A percentile compares a stretch with the other conserved stretches of the same genome.
phyloP scores from a whole-genome alignment of 2,329 filamentous ascomycete genomes.

The Aspergillus jensenii region DNA sequence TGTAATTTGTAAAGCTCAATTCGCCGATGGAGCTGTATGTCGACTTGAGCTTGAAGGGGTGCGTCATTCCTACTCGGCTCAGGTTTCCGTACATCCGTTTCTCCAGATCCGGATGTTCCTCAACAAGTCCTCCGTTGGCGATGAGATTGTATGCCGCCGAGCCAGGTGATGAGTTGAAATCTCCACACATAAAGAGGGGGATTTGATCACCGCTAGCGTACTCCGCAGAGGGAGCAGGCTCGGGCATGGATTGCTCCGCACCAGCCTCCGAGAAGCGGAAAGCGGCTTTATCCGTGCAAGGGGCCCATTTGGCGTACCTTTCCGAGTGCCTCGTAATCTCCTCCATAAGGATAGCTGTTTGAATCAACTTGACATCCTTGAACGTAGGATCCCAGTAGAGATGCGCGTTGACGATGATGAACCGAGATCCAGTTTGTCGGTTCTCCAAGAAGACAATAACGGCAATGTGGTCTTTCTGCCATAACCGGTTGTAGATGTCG shows the following conservation, averaged over 20 bases:
- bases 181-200: constrained; percentile 85
- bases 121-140: constrained; percentile 72
- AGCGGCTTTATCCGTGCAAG: constrained; percentile 74
- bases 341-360: constrained; percentile 94
- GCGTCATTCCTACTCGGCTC: constrained; percentile 85
- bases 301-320: constrained; percentile 74
- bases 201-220: constrained; percentile 86
- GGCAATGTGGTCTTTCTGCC: constrained; percentile 97
- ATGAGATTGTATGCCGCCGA: constrained; percentile 92
- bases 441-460: constrained; percentile 93
- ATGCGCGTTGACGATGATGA: constrained; percentile 93
- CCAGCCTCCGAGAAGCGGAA: constrained; percentile 53
- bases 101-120: constrained; percentile 76
- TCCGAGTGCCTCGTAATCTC: constrained; percentile 83
- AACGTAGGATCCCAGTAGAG: constrained; percentile 90
- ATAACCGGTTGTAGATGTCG: constrained; percentile 97
- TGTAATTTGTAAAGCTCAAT: constrained; percentile 94
- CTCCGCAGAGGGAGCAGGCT: constrained; percentile 77
- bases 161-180: constrained; percentile 87
- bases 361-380: constrained; percentile 93
- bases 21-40: constrained; percentile 84
- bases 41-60: constrained; percentile 91
- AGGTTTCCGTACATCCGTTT: constrained; percentile 89
- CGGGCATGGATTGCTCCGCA: constrained; percentile 49
- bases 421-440: constrained; percentile 78